phyloP scores from a whole-genome alignment of 257 asterid genomes.

The Solanum chmielewskii region DNA sequence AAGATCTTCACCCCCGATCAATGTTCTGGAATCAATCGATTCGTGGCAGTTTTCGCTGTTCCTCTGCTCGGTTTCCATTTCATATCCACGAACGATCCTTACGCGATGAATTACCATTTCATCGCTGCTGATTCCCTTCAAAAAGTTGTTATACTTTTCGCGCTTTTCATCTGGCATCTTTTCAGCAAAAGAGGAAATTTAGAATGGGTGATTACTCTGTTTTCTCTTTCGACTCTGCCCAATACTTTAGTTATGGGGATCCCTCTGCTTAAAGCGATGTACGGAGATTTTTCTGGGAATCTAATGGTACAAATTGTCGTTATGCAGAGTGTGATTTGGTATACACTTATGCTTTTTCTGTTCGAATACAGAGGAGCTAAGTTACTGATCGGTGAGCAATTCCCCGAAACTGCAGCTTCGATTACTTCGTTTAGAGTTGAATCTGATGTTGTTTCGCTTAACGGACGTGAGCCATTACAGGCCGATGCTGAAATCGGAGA shows the following conservation, averaged over 20 bases:
- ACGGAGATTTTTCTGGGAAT: constrained; percentile 80
- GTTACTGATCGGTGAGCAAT: constrained; percentile 60
- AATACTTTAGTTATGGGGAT: constrained; percentile 92
- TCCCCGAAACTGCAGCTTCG: constrained; percentile 79
- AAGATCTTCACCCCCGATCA: constrained; percentile 89
- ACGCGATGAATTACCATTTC: constrained; percentile 82
- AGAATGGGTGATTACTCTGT: constrained; percentile 81
- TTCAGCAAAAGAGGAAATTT: constrained; percentile 44
- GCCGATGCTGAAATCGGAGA: constrained; percentile 85
- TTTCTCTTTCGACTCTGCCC: constrained; percentile 81
- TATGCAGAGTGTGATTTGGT: constrained; percentile 83
- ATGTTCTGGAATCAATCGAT: constrained; percentile 87
- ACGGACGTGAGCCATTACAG: constrained; percentile 78
- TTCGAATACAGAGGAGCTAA: constrained; percentile 82
- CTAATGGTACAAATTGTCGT: constrained; percentile 92
- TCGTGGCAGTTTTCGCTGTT: constrained; percentile 91
- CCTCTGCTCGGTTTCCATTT: constrained; percentile 82
- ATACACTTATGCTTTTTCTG: constrained; percentile 69
- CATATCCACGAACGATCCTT: constrained; percentile 64
- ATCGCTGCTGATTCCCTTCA: constrained; percentile 82
- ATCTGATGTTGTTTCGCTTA: constrained; percentile 69
- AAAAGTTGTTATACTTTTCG: constrained; percentile 54
- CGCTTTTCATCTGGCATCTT: constrained; percentile 60
- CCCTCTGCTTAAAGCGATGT: constrained; percentile 80
- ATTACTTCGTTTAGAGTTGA: constrained; percentile 75